Evolutionary conservation across 2,329 filamentous ascomycete species (phyloP), one percentile per base, ranked within the genome.

Genomic region (Pseudofabraea citricarpa): DNA sequence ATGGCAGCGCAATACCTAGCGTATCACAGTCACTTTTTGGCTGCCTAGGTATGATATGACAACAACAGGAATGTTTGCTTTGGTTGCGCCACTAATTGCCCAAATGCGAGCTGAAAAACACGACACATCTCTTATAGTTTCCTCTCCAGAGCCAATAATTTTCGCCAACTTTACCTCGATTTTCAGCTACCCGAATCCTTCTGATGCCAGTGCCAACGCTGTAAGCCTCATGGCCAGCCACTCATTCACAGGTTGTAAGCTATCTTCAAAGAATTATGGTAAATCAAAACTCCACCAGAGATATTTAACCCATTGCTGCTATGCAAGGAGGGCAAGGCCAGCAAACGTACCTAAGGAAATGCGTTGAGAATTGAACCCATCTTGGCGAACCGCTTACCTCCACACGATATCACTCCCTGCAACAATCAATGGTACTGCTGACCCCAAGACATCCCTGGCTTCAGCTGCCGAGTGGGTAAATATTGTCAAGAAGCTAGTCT

Each of bases 211-310:
- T 29, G 43, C 36, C 2, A 41, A 22, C 6, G 3, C 9, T n/a
- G 12, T 10, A 3, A n/a, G 20, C 35, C 2, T 45, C 3, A 18
- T 29, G 24, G 61, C 12, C 56, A 60, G 26, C 63, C 61, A 10
- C 63, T 57, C n/a, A 66, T 62, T 20, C 66, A 65, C 12, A 56
- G 69, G 8, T 24, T 2, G 41, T 10, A 19, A 60, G 50, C 26
- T 41, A 49, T 10, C 43, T 45, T 8, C 50, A 51, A n/a, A 50
- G 55, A 31, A 46, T 53, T 26, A 49, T 54, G 33, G 58, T 65
- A 48, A 56, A 46, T 42, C 49, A 53, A 40, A 54, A 58, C 32
- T 41, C 62, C 3, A 55, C 60, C 37, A 47, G 51, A 6, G 60
- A 59, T 6, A 59, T 62, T 2, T 54, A 57, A 23, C 54, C 67